Evolutionary conservation across 352 stramenopile species (phyloP), one percentile per base, ranked within the genome.

Genomic region (Aphanomyces stellatus): DNA sequence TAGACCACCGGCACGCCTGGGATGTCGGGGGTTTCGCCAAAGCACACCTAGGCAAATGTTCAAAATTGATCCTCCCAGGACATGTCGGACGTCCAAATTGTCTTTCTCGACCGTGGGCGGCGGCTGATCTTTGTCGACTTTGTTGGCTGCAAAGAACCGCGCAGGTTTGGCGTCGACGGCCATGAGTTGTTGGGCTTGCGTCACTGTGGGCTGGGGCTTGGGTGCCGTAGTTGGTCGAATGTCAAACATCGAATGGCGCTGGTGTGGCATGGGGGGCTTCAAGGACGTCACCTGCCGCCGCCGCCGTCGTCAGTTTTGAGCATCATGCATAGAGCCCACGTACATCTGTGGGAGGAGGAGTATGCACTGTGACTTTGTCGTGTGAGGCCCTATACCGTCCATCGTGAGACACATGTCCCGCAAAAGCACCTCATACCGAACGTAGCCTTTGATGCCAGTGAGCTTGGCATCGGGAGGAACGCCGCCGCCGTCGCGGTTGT

Each of bases 1-100:
- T 87, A 92, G 1, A 91, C 81, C 40, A 91, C 82, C 2, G 82
- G 84, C 0, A 91, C 78, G 1, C 82, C 84, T 7, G 82, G 78
- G 11, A 85, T 76, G 43, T 88, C 80, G 10, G 76, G 67, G n/a
- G 79, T 82, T 65, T 90, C 82, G 65, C 75, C 79, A 73, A 92
- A 91, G 61, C 82, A 86, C 55, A 92, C 77, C 80, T 92, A 27
- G n/a, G 17, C 8, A 43, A 43, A 17, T 43, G n/a, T n/a, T n/a
- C n/a, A n/a, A n/a, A n/a, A n/a, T n/a, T n/a, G n/a, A n/a, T n/a
- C n/a, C n/a, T n/a, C n/a, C n/a, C n/a, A n/a, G n/a, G n/a, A n/a
- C n/a, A n/a, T n/a, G n/a, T n/a, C 42, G 19, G n/a, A 51, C 42
- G 42, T 51, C 42, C 5, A 22, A 8, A 22, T 10, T 51, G 19